Conservation (phyloP, 2,329 filamentous ascomycete genomes). For the Paecilomyces niveus region DNA sequence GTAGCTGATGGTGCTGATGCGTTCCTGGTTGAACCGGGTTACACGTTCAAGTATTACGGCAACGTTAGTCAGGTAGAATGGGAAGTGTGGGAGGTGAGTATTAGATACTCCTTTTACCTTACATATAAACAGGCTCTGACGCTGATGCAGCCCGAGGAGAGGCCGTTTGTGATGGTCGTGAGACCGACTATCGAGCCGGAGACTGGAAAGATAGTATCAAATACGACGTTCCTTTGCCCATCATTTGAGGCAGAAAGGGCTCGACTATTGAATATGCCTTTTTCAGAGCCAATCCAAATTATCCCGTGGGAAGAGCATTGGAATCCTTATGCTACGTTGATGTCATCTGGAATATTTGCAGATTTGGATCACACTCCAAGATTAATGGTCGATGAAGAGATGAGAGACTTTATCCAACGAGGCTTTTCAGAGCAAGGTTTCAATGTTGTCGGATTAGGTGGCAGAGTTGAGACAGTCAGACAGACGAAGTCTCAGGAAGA, state of each 20-base stretch:
- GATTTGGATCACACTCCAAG: conserved; percentile 17
- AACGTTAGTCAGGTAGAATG: conserved; percentile 56
- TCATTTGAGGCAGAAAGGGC: conserved; percentile 56
- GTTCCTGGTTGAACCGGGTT: conserved; percentile 58
- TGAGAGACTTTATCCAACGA: conserved; percentile 56
- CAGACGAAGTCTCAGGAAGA: conserved; percentile 53
- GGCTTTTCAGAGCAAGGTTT: conserved; percentile 50
- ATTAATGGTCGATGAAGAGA: conserved; percentile 61
- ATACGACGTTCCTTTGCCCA: conserved; percentile 53
- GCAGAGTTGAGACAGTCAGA: conserved; percentile 51
- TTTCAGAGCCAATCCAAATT: conserved; percentile 44
- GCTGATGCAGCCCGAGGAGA: conserved; percentile 48
- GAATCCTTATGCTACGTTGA: conserved; percentile 54
- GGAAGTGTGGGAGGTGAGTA: conserved; percentile 50
- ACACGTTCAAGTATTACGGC: conserved; percentile 58
- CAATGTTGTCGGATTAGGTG: conserved; percentile 47
- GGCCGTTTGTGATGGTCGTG: conserved; percentile 57
- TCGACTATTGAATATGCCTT: conserved; percentile 52
- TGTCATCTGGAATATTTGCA: conserved; percentile 37
- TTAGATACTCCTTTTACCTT: background rate
- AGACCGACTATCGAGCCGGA: conserved; percentile 35
- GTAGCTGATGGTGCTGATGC: conserved; percentile 46
- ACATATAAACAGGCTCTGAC: background rate
- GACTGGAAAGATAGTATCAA: conserved; percentile 41
- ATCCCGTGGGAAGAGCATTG: conserved; percentile 59